Evolutionary conservation across 768 basidiomycete genomes (phyloP).

Genomic region (Leccinum pellstonianum): DNA sequence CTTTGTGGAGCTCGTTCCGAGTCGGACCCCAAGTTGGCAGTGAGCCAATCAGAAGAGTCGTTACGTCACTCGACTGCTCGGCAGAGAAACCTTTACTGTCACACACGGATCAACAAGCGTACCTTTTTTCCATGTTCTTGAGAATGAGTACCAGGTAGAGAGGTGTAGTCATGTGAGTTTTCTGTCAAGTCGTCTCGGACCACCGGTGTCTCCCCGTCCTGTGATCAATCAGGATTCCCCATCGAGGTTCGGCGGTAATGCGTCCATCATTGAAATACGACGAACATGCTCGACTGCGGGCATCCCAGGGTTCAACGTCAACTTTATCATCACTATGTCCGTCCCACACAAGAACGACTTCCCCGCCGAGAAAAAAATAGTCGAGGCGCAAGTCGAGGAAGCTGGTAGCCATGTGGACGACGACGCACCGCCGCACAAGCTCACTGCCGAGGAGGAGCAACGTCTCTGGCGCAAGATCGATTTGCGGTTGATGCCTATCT

Average conservation of each 20-base stretch:
- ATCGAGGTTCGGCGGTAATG: not conserved
- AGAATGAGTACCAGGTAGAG: not conserved
- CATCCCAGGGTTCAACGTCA: not conserved
- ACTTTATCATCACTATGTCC: not conserved
- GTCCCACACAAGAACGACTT: not conserved
- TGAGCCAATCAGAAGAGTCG: not conserved
- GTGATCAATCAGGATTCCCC: not conserved
- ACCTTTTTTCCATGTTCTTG: not conserved
- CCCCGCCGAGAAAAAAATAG: not conserved
- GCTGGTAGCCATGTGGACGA: not conserved
- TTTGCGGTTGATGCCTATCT: conserved; percentile 53
- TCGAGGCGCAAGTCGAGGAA: not conserved
- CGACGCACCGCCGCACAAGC: not conserved
- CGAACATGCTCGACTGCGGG: not conserved
- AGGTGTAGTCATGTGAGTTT: not conserved
- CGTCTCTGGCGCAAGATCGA: conserved; percentile 61
- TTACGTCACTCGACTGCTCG: not conserved
- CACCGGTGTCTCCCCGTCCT: not conserved
- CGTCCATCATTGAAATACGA: not conserved
- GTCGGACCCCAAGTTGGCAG: not conserved
- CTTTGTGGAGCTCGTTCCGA: not conserved
- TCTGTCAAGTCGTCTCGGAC: not conserved
- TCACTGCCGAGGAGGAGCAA: conserved; percentile 43
- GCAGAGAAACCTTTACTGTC: not conserved
- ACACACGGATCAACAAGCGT: not conserved